Base-by-base conservation (phyloP, 2,329 filamentous ascomycete species). In the Sporothrix euskadiensis region DNA sequence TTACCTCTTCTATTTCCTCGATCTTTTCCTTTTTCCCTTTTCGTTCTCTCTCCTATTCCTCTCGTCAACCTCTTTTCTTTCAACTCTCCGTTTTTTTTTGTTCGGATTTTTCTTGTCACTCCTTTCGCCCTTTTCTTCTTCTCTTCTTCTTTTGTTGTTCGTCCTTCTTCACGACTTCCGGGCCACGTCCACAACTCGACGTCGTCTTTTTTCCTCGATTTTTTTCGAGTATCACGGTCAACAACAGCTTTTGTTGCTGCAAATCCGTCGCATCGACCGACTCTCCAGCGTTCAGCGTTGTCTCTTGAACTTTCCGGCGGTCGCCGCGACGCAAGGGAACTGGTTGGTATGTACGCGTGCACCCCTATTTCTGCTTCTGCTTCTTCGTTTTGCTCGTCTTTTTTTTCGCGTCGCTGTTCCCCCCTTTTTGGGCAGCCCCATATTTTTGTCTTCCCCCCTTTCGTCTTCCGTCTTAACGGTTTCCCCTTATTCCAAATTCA, bases 71-170 rank as follows among this genome's bases (percentile, higher is more conserved):
- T 47, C 73, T 73, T 73, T 75, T 73, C 70, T 77, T 75, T 72
- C 73, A 74, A 54, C 41, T 54, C 35, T 69, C 63, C 4, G 77
- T 77, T 77, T 75, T 78, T 78, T 77, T 78, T 79, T 76, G 77
- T 78, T 79, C 76, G 78, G 78, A 76, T 70, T 77, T 76, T 78
- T 79, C 78, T 80, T 80, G 83, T 84, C 83, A 79, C 81, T 85
- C 83, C 80, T 85, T 85, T 78, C 78, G 74, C 74, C 78, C 77
- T 76, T 77, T 79, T 77, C 77, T 72, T 49, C 16, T 68, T 66
- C 44, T 61, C 56, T 52, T 71, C 49, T 49, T 71, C 19, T 26
- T 71, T 59, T n/a, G 72, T 76, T 78, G 77, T 77, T 75, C 80
- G 41, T 19, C n/a, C 12, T 6, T 32, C n/a, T 56, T 44, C 19